Percentiles rank a stretch among this genome's conserved stretches.
Conservation (phyloP, 495 filamentous ascomycete genomes). For the Hapsidospora chrysogenum region DNA sequence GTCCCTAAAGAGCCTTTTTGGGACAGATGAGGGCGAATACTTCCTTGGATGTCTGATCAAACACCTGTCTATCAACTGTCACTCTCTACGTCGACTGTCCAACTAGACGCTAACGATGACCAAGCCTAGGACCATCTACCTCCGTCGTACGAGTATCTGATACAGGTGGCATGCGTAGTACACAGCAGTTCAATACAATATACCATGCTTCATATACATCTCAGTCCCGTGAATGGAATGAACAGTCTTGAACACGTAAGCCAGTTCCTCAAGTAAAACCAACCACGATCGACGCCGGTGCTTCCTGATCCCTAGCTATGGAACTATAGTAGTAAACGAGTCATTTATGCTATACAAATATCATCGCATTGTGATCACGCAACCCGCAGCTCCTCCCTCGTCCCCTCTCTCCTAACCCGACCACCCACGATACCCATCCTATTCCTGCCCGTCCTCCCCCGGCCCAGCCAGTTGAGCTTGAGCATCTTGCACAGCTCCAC, state of each 20-base stretch:
- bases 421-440: slow-evolving; percentile 66
- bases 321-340: background rate
- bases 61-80: slow-evolving; percentile 12
- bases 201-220: background rate
- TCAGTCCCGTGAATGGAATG: too few relatives aligned
- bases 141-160: too few relatives aligned
- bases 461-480: slow-evolving; percentile 91
- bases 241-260: too few relatives aligned
- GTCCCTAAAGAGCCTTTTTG: slow-evolving; percentile 39
- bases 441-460: slow-evolving; percentile 80
- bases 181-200: background rate
- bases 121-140: too few relatives aligned
- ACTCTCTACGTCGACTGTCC: slow-evolving; percentile 12
- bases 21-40: slow-evolving; percentile 36
- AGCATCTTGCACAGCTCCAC: slow-evolving; percentile 69
- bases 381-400: slow-evolving; percentile 5
- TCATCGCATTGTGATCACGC: background rate
- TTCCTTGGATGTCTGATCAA: slow-evolving; percentile 53
- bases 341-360: too few relatives aligned
- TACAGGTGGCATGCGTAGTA: background rate
- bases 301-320: too few relatives aligned
- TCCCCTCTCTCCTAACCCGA: slow-evolving; percentile 17
- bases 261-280: too few relatives aligned
- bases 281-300: too few relatives aligned
- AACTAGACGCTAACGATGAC: background rate